Base-by-base conservation (phyloP, 2,329 filamentous ascomycete genomes). In the Elsinoe perseae region DNA sequence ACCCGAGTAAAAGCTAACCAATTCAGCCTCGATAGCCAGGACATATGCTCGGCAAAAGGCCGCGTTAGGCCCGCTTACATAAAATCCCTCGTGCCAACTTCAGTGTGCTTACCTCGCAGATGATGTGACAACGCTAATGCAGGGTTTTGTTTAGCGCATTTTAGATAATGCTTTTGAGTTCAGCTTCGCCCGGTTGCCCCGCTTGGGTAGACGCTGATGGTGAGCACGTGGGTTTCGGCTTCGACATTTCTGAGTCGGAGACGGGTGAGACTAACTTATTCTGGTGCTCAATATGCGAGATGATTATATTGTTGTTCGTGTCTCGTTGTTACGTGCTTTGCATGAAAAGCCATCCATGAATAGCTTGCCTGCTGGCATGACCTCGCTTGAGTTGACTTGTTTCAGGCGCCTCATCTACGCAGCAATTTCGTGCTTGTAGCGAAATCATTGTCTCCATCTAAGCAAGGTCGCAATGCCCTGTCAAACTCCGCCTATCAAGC, bases 121-220 rank as follows among this genome's bases (percentile, higher is more conserved):
- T 34, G 28, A 50, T 34, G 44, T 50, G 44, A 50, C 25, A 10
- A 21, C 44, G 44, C 44, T 50, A 50, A 50, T 3, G 44, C 44
- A 50, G 44, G 44, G 44, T 50, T 7, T 16, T 30, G 2, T 4
- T 18, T 50, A 50, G 44, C 28, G 44, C 16, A 16, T 14, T 3
- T 50, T 50, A 34, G 25, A 50, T 50, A 50, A 44, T 50, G 44
- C 44, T 16, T 30, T 18, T 16, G 9, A 25, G 20, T 18, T 44
- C 20, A 23, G 10, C 25, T 44, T 21, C 38, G n/a, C 38, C 20
- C 38, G 18, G 20, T 9, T 42, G 40, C 20, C 40, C 40, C 40
- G 40, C 40, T 44, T n/a, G 20, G 9, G 20, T 14, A 21, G n/a
- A 10, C 16, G 38, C 38, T 42, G 21, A 9, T 16, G 38, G 38